phyloP scores from a whole-genome alignment of 2,329 filamentous ascomycete genomes.

The Phyllosticta citribraziliensis region DNA sequence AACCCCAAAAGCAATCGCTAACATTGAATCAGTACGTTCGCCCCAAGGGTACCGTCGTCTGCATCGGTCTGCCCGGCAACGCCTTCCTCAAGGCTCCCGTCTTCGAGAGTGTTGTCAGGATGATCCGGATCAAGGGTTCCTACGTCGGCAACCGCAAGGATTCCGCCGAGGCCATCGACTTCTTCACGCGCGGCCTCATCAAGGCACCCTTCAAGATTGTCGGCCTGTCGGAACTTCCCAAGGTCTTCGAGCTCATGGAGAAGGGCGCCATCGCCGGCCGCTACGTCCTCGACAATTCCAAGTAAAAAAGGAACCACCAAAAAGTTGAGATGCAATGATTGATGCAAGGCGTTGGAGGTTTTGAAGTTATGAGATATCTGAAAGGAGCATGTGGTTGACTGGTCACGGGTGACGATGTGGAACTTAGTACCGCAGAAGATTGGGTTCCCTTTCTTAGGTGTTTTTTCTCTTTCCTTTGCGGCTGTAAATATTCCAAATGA shows the following conservation, averaged over 20 bases:
- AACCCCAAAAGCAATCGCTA: neutral
- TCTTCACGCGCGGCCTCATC: conserved; percentile 76
- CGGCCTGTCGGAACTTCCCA: conserved; percentile 67
- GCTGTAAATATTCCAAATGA: neutral
- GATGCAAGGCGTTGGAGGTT: neutral
- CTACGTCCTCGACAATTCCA: conserved; percentile 63
- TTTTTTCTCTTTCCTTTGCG: neutral
- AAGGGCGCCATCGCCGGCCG: conserved; percentile 64
- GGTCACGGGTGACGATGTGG: neutral
- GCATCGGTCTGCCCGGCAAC: conserved; percentile 76
- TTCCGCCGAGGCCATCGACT: conserved; percentile 80
- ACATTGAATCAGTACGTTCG: conserved; percentile 55
- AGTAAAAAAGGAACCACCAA: conserved; percentile 14
- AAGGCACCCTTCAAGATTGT: conserved; percentile 78
- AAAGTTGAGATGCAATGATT: neutral
- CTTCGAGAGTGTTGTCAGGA: conserved; percentile 79
- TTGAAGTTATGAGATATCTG: neutral
- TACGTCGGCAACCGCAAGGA: conserved; percentile 93
- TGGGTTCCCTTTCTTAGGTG: neutral
- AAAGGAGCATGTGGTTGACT: neutral
- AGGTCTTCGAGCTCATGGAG: conserved; percentile 64
- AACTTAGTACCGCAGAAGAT: neutral
- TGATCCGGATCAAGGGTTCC: conserved; percentile 85
- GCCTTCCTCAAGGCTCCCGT: conserved; percentile 76
- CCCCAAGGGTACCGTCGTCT: conserved; percentile 70